Evolutionary conservation across 768 basidiomycete genomes (phyloP).

Genomic region (Panaeolus papilionaceus): DNA sequence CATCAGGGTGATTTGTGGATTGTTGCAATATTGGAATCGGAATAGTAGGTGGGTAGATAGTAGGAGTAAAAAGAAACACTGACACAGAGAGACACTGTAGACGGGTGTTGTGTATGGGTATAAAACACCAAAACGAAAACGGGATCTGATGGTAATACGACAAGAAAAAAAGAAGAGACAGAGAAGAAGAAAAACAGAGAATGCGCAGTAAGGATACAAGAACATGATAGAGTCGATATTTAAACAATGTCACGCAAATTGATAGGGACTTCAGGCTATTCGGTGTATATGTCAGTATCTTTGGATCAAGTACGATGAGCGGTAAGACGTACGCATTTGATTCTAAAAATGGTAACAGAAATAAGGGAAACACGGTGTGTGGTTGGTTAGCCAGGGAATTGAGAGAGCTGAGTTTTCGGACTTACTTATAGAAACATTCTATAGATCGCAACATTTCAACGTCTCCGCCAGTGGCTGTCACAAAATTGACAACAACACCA

Average conservation of each 20-base stretch:
- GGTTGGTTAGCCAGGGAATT: background rate
- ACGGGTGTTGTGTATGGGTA: constrained; percentile 67
- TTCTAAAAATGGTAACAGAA: constrained; percentile 44
- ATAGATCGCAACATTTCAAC: constrained; percentile 98
- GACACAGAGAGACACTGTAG: constrained; percentile 7
- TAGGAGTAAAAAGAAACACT: constrained; percentile 6
- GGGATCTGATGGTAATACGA: constrained; percentile 47
- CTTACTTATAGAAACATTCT: constrained; percentile 97
- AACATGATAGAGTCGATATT: constrained; percentile 54
- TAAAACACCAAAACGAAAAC: constrained; percentile 59
- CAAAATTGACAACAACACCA: constrained; percentile 95
- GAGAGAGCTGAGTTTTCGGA: constrained; percentile 6
- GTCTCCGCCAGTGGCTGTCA: constrained; percentile 96
- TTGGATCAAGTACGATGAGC: background rate
- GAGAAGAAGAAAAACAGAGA: constrained; percentile 12
- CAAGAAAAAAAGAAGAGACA: constrained; percentile 45
- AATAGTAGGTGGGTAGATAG: constrained; percentile 23
- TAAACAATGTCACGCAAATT: constrained; percentile 90
- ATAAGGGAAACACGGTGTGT: constrained; percentile 16
- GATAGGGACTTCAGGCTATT: constrained; percentile 89
- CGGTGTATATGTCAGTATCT: constrained; percentile 29
- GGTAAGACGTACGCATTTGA: constrained; percentile 80
- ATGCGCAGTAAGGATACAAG: constrained; percentile 86
- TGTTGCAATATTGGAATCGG: constrained; percentile 7
- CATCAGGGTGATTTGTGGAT: constrained; percentile 48